A percentile compares a stretch with the other conserved stretches of the same genome.
phyloP scores from a whole-genome alignment of 1,139 yeast species.

The Yamadazyma dendronema region DNA sequence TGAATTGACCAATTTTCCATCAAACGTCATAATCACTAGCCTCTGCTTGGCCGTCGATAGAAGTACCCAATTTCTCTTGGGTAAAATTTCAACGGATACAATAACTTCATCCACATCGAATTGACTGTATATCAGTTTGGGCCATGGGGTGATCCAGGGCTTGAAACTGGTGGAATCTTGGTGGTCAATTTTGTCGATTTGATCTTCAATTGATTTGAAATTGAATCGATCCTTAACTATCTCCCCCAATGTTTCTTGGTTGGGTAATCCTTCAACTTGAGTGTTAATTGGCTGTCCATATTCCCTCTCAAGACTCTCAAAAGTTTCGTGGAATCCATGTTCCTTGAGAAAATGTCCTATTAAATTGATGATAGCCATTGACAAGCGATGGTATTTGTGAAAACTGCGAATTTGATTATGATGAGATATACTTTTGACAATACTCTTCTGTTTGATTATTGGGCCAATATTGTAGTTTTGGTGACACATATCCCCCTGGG shows the following conservation, averaged over 20 bases:
- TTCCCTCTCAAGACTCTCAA: slow-evolving; percentile 49
- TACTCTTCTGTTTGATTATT: slow-evolving; percentile 37
- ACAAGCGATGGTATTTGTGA: not conserved
- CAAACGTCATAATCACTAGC: slow-evolving; percentile 21
- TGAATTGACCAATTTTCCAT: slow-evolving; percentile 13
- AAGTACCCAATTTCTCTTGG: slow-evolving; percentile 13
- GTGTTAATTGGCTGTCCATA: slow-evolving; percentile 34
- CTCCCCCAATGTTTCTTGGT: slow-evolving; percentile 47
- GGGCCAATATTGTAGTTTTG: slow-evolving; percentile 31
- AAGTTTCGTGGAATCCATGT: slow-evolving; percentile 45
- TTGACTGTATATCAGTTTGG: slow-evolving; percentile 28
- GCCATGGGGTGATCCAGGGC: slow-evolving; percentile 36
- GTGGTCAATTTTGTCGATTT: slow-evolving; percentile 11
- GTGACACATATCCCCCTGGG: slow-evolving; percentile 21
- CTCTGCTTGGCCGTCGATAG: slow-evolving; percentile 28
- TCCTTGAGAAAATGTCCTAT: slow-evolving; percentile 56
- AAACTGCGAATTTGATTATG: too few species aligned
- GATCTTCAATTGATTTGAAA: slow-evolving; percentile 23
- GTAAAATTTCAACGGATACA: slow-evolving; percentile 13
- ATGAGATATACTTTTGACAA: slow-evolving; percentile 15
- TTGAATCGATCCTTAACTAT: slow-evolving; percentile 51
- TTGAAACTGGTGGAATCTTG: slow-evolving; percentile 14
- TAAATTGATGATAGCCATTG: slow-evolving; percentile 27
- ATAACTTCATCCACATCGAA: slow-evolving; percentile 14
- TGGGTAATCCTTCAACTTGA: slow-evolving; percentile 13